Percentiles rank a stretch among this genome's conserved stretches.
These are phyloP conservation scores for Phyllosticta citrichinensis DNA, from an alignment of 2,329 filamentous ascomycete genomes.

Conservation along the genomic window DNA sequence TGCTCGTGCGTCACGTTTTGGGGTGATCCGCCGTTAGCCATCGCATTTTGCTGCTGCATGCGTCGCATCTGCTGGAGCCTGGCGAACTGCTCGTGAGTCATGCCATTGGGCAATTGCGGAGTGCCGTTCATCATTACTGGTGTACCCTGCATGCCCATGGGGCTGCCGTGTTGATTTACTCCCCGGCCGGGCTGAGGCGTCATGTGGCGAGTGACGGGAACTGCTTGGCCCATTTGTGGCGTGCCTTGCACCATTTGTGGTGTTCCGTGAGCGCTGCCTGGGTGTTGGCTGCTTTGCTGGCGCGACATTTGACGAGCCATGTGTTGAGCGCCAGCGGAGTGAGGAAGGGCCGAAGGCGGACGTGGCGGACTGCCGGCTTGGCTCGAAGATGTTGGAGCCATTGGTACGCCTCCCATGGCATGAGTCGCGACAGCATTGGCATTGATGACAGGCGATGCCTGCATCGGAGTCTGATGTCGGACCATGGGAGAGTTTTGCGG, in stretches of 20 bases:
- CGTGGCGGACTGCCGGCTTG: slow-evolving; percentile 29
- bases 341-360: slow-evolving; percentile 28
- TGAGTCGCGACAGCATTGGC: slow-evolving; percentile 20
- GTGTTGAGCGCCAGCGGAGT: slow-evolving; percentile 17
- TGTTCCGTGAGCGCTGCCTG: slow-evolving; percentile 27
- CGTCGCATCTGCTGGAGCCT: neutral
- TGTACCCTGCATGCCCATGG: slow-evolving; percentile 24
- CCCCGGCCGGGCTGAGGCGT: slow-evolving; percentile 28
- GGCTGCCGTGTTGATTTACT: slow-evolving; percentile 26
- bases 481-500: slow-evolving; percentile 56
- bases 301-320: slow-evolving; percentile 30
- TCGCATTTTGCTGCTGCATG: slow-evolving; percentile 8
- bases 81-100: slow-evolving; percentile 4
- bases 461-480: slow-evolving; percentile 37
- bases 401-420: slow-evolving; percentile 34
- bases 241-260: slow-evolving; percentile 30
- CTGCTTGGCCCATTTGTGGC: slow-evolving; percentile 27
- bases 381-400: slow-evolving; percentile 30
- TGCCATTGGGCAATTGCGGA: slow-evolving; percentile 15
- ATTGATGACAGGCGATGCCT: slow-evolving; percentile 33
- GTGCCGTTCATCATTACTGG: slow-evolving; percentile 28
- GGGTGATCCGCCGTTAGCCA: slow-evolving; percentile 7
- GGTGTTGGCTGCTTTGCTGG: slow-evolving; percentile 23
- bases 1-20: slow-evolving; percentile 27
- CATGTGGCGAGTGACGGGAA: slow-evolving; percentile 27